A percentile compares a stretch with the other conserved stretches of the same genome.
Conservation (phyloP, 495 filamentous ascomycete species). For the Tricharina praecox region DNA sequence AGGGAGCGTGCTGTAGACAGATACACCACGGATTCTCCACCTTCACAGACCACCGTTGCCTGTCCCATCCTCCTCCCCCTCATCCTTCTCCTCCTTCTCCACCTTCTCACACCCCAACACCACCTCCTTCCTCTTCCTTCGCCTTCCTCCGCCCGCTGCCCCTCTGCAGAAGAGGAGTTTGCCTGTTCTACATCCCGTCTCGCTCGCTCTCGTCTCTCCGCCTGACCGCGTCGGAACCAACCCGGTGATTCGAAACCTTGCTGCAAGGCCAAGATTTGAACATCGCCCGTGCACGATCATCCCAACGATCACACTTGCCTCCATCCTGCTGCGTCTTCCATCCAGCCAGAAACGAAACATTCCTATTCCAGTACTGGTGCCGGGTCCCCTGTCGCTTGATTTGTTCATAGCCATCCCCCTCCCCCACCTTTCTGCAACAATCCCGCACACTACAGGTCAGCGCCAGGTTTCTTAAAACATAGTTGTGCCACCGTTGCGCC, state of each 20-base stretch:
- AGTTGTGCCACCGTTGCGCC: slow-evolving; percentile 16
- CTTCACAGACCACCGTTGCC: too few relatives aligned
- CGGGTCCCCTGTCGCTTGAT: slow-evolving; percentile 15
- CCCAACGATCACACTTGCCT: slow-evolving; percentile 9
- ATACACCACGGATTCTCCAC: slow-evolving; percentile 13
- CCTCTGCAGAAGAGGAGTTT: not conserved
- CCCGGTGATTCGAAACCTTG: not conserved
- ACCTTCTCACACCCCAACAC: slow-evolving; percentile 6
- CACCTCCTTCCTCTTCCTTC: slow-evolving; percentile 2
- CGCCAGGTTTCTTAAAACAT: slow-evolving; percentile 18
- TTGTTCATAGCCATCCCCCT: slow-evolving; percentile 8
- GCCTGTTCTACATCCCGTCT: not conserved
- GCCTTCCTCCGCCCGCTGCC: slow-evolving; percentile 7
- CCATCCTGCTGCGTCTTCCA: slow-evolving; percentile 1
- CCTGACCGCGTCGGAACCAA: too few relatives aligned
- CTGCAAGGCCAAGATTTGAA: not conserved
- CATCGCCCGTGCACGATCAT: slow-evolving; percentile 22
- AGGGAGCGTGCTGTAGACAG: slow-evolving; percentile 7
- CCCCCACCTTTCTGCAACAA: slow-evolving; percentile 15
- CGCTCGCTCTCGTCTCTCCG: not conserved
- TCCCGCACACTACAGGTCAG: slow-evolving; percentile 22
- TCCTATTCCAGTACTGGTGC: not conserved
- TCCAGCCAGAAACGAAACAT: slow-evolving; percentile 15
- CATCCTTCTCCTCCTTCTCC: slow-evolving; percentile 3
- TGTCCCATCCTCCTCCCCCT: slow-evolving; percentile 1